Conservation (phyloP, 23 red algal genomes). For the Agarophyton chilense region DNA sequence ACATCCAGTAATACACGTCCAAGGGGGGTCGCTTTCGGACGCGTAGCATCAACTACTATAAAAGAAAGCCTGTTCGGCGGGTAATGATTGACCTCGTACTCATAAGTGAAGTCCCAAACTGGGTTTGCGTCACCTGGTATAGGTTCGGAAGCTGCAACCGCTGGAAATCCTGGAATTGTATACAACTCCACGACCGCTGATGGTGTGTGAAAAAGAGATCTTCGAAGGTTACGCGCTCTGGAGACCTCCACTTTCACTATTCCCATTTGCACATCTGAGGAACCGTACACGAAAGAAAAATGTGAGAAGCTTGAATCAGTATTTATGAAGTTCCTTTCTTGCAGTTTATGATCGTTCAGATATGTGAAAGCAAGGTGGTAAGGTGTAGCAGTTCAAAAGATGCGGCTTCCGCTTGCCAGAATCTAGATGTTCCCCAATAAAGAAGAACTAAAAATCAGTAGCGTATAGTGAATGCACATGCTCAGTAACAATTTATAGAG, state of each 20-base stretch:
- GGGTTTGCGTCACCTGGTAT: not conserved
- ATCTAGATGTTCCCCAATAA: too few relatives aligned
- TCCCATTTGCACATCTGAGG: not conserved
- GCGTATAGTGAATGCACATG: too few relatives aligned
- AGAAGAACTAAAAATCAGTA: too few relatives aligned
- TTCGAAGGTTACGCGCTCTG: not conserved
- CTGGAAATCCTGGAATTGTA: conserved; percentile 1
- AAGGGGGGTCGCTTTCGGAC: not conserved
- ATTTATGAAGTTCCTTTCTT: too few relatives aligned
- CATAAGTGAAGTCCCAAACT: conserved; percentile 13
- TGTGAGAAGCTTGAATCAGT: too few relatives aligned
- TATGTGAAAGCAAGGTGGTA: too few relatives aligned
- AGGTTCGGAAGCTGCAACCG: not conserved
- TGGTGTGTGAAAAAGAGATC: not conserved
- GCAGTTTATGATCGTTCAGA: too few relatives aligned
- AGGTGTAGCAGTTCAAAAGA: too few relatives aligned
- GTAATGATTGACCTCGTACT: conserved; percentile 15
- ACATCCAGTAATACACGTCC: not conserved
- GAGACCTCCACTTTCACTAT: not conserved
- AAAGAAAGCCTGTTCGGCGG: not conserved
- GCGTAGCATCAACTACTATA: not conserved
- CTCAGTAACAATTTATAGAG: too few relatives aligned
- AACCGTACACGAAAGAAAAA: not conserved
- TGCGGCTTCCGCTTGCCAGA: too few relatives aligned
- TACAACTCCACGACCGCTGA: conserved; percentile 19